A percentile compares a stretch with the other conserved stretches of the same genome.
phyloP scores from a whole-genome alignment of 192 early-diverging fungal species.

The Gonapodya prolifera region DNA sequence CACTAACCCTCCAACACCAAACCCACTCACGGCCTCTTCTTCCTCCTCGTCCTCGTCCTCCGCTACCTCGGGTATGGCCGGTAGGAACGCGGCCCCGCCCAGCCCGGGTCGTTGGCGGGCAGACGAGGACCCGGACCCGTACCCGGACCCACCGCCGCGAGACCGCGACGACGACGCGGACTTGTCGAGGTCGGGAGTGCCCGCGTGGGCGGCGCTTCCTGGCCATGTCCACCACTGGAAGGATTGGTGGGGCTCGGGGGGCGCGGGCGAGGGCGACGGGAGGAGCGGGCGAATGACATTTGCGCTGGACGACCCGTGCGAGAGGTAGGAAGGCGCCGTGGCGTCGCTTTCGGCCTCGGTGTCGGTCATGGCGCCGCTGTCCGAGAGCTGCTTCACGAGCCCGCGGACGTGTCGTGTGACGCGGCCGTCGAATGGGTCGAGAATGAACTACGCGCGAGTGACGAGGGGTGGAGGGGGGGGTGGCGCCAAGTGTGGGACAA shows the following conservation, averaged over 20 bases:
- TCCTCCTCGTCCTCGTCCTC: not conserved
- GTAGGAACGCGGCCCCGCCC: too few relatives aligned
- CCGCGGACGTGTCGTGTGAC: not conserved
- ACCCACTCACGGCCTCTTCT: not conserved
- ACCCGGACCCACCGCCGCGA: not conserved
- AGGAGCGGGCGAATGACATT: too few relatives aligned
- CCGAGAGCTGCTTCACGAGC: not conserved
- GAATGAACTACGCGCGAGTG: not conserved
- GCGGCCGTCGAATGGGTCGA: not conserved
- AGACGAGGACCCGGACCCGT: not conserved
- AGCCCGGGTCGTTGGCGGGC: not conserved
- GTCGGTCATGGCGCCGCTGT: not conserved
- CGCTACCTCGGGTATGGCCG: not conserved
- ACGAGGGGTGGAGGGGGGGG: too few relatives aligned
- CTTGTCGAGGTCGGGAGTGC: not conserved
- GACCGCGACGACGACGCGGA: not conserved
- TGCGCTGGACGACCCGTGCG: too few relatives aligned
- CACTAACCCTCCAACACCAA: not conserved
- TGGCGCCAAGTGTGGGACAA: too few relatives aligned
- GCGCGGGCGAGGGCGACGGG: too few relatives aligned
- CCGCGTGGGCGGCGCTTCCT: not conserved
- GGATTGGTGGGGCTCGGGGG: not conserved
- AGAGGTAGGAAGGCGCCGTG: too few relatives aligned
- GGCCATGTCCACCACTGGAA: not conserved
- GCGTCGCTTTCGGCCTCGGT: not conserved